Percentiles rank a stretch among this genome's conserved stretches.
These are phyloP conservation scores for Akanthomyces dipterigenus DNA, from an alignment of 2,329 filamentous ascomycete species.

Conservation along the genomic window DNA sequence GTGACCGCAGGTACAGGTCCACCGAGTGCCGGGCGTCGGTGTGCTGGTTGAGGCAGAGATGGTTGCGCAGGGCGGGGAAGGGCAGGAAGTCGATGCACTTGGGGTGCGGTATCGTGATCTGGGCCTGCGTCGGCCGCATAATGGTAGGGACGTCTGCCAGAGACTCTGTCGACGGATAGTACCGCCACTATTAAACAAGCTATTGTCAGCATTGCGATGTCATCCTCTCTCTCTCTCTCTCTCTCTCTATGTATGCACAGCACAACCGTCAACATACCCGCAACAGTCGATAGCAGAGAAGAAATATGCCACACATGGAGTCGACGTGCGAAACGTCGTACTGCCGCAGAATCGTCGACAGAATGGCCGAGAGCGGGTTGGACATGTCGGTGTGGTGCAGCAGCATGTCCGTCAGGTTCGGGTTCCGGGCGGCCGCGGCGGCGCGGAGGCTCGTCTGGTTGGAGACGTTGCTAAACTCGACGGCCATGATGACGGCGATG, in stretches of 20 bases:
- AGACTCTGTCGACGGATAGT: constrained; percentile 8
- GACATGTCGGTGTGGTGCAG: constrained; percentile 18
- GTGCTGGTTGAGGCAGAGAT: constrained; percentile 13
- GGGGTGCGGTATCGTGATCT: constrained; percentile 11
- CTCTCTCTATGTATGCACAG: too few species aligned
- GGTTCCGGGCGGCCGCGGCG: constrained; percentile 18
- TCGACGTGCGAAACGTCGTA: constrained; percentile 20
- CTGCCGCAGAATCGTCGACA: constrained; percentile 19
- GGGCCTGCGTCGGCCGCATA: constrained; percentile 13
- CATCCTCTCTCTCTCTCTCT: too few species aligned
- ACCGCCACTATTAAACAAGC: constrained; percentile 9
- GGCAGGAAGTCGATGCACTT: constrained; percentile 14
- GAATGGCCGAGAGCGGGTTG: constrained; percentile 18
- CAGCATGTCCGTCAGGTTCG: constrained; percentile 18
- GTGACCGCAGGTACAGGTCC: constrained; percentile 13
- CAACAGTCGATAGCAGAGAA: constrained; percentile 20
- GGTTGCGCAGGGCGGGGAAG: constrained; percentile 14
- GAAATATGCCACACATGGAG: constrained; percentile 20
- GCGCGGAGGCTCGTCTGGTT: constrained; percentile 15
- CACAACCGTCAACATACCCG: constrained; percentile 18
- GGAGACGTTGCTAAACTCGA: constrained; percentile 20
- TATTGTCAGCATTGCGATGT: neutral
- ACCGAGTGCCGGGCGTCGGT: constrained; percentile 11
- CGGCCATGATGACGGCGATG: constrained; percentile 20
- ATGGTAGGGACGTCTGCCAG: constrained; percentile 12